phyloP scores from a whole-genome alignment of 179 eudicot species.

The Carnegiea gigantea region DNA sequence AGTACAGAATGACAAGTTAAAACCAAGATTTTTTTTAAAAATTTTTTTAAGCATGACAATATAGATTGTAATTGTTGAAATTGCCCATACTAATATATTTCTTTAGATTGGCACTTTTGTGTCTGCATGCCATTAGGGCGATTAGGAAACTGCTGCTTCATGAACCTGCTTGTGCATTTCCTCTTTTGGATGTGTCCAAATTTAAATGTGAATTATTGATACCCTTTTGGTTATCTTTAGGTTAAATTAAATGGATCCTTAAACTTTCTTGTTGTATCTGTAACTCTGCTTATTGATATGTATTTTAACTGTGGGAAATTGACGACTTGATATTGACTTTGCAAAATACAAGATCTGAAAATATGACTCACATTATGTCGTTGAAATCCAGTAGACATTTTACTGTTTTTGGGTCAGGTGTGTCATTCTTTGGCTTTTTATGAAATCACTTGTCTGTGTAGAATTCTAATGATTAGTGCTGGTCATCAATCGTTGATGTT shows the following conservation, averaged over 20 bases:
- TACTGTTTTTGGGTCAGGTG: background rate
- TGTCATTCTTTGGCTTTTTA: background rate
- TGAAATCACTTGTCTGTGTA: background rate
- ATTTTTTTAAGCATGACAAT: background rate
- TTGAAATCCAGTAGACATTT: background rate
- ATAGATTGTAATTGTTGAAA: background rate
- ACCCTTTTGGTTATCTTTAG: background rate
- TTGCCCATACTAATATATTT: background rate
- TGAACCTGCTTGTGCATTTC: background rate
- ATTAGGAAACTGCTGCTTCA: background rate
- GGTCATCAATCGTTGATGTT: background rate
- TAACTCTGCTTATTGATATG: background rate
- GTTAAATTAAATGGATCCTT: background rate
- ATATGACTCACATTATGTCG: background rate
- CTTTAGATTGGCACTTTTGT: background rate
- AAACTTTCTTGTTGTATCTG: background rate
- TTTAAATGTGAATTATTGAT: background rate
- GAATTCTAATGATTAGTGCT: background rate
- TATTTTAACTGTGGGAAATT: background rate
- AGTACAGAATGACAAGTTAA: background rate
- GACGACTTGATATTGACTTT: background rate
- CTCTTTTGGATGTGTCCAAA: background rate
- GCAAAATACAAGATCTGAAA: background rate
- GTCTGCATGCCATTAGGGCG: background rate
- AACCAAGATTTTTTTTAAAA: too few relatives aligned